These are phyloP conservation scores for Phaffia tasmanica DNA, from an alignment of 768 basidiomycete genomes.

Conservation along the genomic window DNA sequence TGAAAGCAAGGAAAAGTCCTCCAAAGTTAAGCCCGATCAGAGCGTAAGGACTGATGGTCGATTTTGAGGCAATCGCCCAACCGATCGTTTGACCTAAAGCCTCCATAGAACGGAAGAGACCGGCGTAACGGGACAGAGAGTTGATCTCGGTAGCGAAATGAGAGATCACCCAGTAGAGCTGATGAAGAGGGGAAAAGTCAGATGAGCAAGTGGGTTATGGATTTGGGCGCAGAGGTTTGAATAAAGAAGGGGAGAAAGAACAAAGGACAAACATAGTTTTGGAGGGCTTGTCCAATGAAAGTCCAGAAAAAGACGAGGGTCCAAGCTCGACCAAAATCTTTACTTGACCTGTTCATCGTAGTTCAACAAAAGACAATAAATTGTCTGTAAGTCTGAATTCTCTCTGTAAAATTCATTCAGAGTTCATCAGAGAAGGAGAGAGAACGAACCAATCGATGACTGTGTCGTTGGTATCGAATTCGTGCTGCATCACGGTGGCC, in stretches of 20 bases:
- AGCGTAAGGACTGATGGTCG: conserved; percentile 5
- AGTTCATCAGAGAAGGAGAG: neutral
- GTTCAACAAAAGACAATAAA: too few relatives aligned
- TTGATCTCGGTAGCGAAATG: conserved; percentile 30
- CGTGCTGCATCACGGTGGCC: conserved; percentile 30
- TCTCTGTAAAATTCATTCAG: neutral
- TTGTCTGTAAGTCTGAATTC: too few relatives aligned
- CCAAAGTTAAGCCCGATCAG: conserved; percentile 24
- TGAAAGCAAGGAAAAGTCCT: conserved; percentile 15
- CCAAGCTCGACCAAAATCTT: conserved; percentile 2
- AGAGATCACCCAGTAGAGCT: conserved; percentile 33
- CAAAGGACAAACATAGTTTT: conserved; percentile 8
- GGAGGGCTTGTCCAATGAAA: conserved; percentile 28
- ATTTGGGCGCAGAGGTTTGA: too few relatives aligned
- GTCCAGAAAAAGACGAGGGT: conserved; percentile 31
- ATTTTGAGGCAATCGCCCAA: conserved; percentile 27
- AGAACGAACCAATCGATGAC: neutral
- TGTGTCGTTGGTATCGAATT: conserved; percentile 27
- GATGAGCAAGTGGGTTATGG: too few relatives aligned
- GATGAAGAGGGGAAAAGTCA: conserved; percentile 12
- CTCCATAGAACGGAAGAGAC: conserved; percentile 32
- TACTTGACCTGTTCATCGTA: neutral
- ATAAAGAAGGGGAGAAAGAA: too few relatives aligned
- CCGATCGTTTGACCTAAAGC: conserved; percentile 33
- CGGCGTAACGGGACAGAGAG: conserved; percentile 28